phyloP scores from a whole-genome alignment of 2,329 filamentous ascomycete species.

The Colletotrichum sp. region DNA sequence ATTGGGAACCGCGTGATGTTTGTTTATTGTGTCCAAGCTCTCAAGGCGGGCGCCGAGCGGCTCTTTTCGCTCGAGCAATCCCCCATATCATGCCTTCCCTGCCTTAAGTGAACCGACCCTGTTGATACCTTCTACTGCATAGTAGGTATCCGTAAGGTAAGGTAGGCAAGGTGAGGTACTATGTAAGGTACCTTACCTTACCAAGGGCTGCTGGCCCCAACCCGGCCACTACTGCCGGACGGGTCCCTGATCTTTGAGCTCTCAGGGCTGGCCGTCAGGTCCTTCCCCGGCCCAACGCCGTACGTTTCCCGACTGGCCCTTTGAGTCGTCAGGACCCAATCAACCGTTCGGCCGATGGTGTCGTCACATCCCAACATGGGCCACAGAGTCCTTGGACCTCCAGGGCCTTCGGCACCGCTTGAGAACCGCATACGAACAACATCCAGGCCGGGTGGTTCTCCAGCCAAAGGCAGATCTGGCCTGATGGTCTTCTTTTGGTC shows the following conservation, averaged over 20 bases:
- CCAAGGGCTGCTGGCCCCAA: not conserved
- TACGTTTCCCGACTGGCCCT: not conserved
- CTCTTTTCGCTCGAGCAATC: not conserved
- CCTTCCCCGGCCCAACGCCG: not conserved
- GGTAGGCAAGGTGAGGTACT: too few relatives aligned
- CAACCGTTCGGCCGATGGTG: not conserved
- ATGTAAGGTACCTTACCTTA: not conserved
- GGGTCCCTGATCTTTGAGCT: not conserved
- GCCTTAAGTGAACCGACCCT: not conserved
- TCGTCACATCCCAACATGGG: not conserved
- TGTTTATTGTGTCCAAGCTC: not conserved
- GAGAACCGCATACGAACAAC: not conserved
- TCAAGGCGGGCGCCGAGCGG: not conserved
- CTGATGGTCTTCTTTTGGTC: slow-evolving; percentile 2
- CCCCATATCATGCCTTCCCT: not conserved
- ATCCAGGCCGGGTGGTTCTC: not conserved
- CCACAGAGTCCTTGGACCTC: not conserved
- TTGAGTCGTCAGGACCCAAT: not conserved
- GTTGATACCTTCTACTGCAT: not conserved
- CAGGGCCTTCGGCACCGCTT: not conserved
- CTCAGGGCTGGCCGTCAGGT: not conserved
- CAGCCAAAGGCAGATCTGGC: not conserved
- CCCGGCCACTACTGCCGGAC: slow-evolving; percentile 3
- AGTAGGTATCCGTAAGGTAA: too few relatives aligned
- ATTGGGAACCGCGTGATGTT: not conserved